Evolutionary conservation across 768 basidiomycete species (phyloP), one percentile per base, ranked within the genome.

Genomic region (Tricholoma bakamatsutake): DNA sequence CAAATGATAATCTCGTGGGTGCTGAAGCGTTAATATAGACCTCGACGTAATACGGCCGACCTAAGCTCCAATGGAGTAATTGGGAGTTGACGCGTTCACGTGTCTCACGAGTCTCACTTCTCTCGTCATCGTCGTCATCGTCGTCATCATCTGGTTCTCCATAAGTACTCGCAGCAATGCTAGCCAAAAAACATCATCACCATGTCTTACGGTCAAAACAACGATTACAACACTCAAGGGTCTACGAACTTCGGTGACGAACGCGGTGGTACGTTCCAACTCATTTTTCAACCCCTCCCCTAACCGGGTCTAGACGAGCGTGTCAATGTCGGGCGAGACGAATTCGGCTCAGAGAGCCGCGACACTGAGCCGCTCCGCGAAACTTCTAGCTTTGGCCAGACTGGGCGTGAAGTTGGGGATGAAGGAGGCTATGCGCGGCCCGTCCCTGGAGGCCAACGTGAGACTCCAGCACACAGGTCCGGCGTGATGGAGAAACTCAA

Each of bases 401-500:
- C 42, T 21, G 24, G 50, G 33, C 18, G 50, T 35, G 63, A 54
- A 34, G 54, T 61, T n/a, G 58, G 56, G 30, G n/a, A 47, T 33
- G 60, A 57, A 33, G 50, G 7, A 33, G 50, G 7, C 8, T 53
- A 57, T 51, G 61, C 56, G 2, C 17, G 5, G 40, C 51, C 58
- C 12, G 53, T 47, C 13, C 21, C 56, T 50, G 59, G 54, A 7
- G 40, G 49, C 28, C 39, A 43, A 2, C 28, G 52, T 30, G 55
- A 48, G n/a, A 57, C 33, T 28, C 13, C 28, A 31, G 27, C 18
- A 3, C 17, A 42, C 4, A 42, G 33, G 11, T 12, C 42, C 21
- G 34, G 40, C 18, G 54, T 61, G 50, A 57, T 61, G 1, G 67
- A 67, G 13, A 66, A 65, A 21, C 59, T 67, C 43, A 43, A 43